These are phyloP conservation scores for Scedosporium aurantiacum DNA, from an alignment of 2,329 filamentous ascomycete species.

Conservation along the genomic window DNA sequence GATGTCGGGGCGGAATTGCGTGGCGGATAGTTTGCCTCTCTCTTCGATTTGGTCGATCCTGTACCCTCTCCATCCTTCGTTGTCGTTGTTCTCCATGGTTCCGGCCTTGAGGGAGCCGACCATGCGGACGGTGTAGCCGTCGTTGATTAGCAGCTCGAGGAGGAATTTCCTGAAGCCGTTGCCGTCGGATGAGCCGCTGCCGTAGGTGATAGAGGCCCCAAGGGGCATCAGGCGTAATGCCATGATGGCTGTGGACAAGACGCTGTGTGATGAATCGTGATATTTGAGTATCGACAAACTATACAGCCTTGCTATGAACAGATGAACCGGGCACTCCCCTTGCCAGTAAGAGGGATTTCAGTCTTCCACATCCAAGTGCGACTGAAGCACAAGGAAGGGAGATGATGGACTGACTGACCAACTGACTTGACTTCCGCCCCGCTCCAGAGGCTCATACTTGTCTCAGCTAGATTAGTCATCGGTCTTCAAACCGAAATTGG, in stretches of 20 bases:
- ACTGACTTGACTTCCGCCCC: too few relatives aligned
- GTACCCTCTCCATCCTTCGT: slow-evolving; percentile 32
- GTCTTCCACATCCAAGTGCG: too few relatives aligned
- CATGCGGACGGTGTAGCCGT: slow-evolving; percentile 22
- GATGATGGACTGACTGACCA: too few relatives aligned
- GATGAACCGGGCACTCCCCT: too few relatives aligned
- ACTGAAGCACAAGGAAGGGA: too few relatives aligned
- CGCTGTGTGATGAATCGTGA: too few relatives aligned
- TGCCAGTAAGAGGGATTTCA: too few relatives aligned
- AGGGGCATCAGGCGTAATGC: slow-evolving; percentile 20
- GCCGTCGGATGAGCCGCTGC: slow-evolving; percentile 19
- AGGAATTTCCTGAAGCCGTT: slow-evolving; percentile 26
- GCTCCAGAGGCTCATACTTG: too few relatives aligned
- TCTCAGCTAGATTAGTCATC: too few relatives aligned
- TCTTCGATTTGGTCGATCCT: slow-evolving; percentile 27
- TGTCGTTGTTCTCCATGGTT: slow-evolving; percentile 20
- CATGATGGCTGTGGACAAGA: not conserved
- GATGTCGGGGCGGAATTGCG: slow-evolving; percentile 24
- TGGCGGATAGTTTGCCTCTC: slow-evolving; percentile 22
- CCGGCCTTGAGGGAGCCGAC: slow-evolving; percentile 21
- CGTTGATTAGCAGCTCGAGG: slow-evolving; percentile 18
- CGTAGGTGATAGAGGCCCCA: slow-evolving; percentile 26
- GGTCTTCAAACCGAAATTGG: too few relatives aligned
- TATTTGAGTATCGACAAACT: too few relatives aligned
- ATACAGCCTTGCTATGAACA: too few relatives aligned